phyloP scores from a whole-genome alignment of 2,329 filamentous ascomycete species.

The Ophiostoma piceae region DNA sequence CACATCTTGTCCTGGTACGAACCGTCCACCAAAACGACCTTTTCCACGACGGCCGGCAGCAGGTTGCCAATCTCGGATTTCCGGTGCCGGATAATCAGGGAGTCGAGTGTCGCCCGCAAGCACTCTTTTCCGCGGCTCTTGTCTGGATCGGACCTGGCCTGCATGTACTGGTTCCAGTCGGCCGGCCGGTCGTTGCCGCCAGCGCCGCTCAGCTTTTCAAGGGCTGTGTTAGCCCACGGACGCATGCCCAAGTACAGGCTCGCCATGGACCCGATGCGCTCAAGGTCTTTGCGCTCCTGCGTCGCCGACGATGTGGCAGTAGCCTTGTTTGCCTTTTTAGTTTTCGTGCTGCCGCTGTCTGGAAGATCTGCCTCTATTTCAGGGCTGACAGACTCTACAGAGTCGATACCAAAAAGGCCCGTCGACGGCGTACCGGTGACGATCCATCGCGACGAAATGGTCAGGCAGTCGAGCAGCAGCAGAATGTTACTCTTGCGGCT shows the following conservation, averaged over 20 bases:
- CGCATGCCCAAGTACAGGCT: constrained; percentile 67
- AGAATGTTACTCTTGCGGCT: constrained; percentile 53
- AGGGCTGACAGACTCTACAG: neutral
- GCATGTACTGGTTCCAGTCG: constrained; percentile 69
- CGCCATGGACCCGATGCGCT: constrained; percentile 61
- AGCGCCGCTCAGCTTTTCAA: constrained; percentile 35
- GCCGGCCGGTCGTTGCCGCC: constrained; percentile 49
- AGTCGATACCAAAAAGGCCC: constrained; percentile 70
- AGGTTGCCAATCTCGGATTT: constrained; percentile 63
- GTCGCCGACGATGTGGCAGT: constrained; percentile 35
- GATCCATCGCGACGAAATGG: constrained; percentile 73
- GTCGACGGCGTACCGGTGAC: constrained; percentile 86
- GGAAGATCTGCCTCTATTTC: neutral
- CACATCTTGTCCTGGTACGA: constrained; percentile 80
- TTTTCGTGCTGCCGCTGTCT: constrained; percentile 23
- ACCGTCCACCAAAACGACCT: constrained; percentile 67
- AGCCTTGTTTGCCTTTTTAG: constrained; percentile 23
- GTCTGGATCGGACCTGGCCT: constrained; percentile 36
- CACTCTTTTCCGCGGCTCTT: constrained; percentile 42
- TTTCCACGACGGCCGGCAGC: constrained; percentile 68
- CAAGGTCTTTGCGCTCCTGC: constrained; percentile 58
- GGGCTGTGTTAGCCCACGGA: constrained; percentile 66
- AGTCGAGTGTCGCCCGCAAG: constrained; percentile 65
- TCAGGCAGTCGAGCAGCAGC: constrained; percentile 48
- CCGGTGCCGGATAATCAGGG: constrained; percentile 74